These are phyloP conservation scores for Botryosphaeria dothidea DNA, from an alignment of 2,329 filamentous ascomycete genomes.

Conservation along the genomic window DNA sequence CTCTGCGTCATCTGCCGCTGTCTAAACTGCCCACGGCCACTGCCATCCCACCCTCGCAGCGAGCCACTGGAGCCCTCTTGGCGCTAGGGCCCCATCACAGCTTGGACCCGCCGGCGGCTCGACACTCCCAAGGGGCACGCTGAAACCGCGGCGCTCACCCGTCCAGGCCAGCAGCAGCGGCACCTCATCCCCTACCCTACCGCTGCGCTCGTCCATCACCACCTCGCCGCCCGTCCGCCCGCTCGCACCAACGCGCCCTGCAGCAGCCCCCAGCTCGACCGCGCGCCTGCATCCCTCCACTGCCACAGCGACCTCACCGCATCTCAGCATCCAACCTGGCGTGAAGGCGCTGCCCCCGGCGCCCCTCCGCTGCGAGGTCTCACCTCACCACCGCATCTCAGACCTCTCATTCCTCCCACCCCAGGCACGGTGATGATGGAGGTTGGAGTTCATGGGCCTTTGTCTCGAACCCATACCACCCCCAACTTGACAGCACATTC, in stretches of 20 bases:
- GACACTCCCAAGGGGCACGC: slow-evolving; percentile 18
- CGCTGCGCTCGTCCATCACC: slow-evolving; percentile 18
- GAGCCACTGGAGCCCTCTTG: not conserved
- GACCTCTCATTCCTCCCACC: slow-evolving; percentile 9
- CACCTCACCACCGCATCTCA: slow-evolving; percentile 18
- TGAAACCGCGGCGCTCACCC: slow-evolving; percentile 20
- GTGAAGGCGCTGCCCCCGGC: slow-evolving; percentile 18
- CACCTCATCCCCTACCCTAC: slow-evolving; percentile 21
- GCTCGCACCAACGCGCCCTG: slow-evolving; percentile 15
- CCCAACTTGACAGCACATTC: slow-evolving; percentile 22
- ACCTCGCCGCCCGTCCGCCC: slow-evolving; percentile 13
- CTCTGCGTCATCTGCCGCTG: slow-evolving; percentile 14
- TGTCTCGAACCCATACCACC: slow-evolving; percentile 30
- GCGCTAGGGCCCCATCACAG: slow-evolving; percentile 11
- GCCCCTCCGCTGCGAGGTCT: slow-evolving; percentile 20
- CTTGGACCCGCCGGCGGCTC: slow-evolving; percentile 10
- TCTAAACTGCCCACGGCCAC: slow-evolving; percentile 14
- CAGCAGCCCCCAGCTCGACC: slow-evolving; percentile 16
- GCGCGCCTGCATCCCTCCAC: slow-evolving; percentile 2
- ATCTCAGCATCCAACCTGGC: slow-evolving; percentile 12
- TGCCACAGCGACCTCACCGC: slow-evolving; percentile 11
- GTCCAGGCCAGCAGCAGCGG: slow-evolving; percentile 18
- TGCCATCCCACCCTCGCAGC: slow-evolving; percentile 16
- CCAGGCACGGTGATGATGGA: slow-evolving; percentile 31
- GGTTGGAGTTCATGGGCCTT: slow-evolving; percentile 33